Base-by-base conservation (phyloP, 495 filamentous ascomycete species). In the Penicillium crystallinum region DNA sequence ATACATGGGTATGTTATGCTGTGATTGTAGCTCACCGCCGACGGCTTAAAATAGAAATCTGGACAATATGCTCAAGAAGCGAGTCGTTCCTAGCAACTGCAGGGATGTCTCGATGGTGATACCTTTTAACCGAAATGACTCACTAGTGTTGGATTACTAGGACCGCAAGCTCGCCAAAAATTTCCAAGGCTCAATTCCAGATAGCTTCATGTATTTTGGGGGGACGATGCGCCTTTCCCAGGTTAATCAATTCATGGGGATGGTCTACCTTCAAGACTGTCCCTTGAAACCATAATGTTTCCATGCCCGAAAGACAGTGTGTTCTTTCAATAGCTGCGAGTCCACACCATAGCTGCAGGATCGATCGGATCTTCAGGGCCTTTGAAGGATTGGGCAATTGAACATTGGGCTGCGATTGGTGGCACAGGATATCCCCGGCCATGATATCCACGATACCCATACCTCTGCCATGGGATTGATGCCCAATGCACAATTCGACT, bases 331-430 rank as follows among this genome's bases (percentile, higher is more conserved):
- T 18, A 39, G 7, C 22, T 12, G 11, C 7, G 9, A 41, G 15
- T 3, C 6, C 23, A 27, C 23, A 27, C 23, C 23, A 7, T 27
- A n/a, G 6, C 12, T 23, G 21, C 21, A 8, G 21, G 2, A 6
- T 41, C 1, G 17, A 33, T 51, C 36, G 37, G 40, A 52, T 42
- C 38, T 40, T 23, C 29, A 52, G 37, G 31, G 31, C 3, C 5
- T 29, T 35, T 7, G 19, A 46, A 19, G 41, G 27, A 48, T 48
- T 54, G 52, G 52, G 21, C 44, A 33, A 31, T 43, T 42, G 6
- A 12, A n/a, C 23, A n/a, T 55, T 48, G 56, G 56, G 56, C 56
- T 48, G 46, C 46, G 35, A 46, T 39, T 33, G 38, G 31, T 38
- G 42, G 47, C 53, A 55, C 31, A 8, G 36, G 29, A 30, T 45